Evolutionary conservation across 352 stramenopile genomes (phyloP).

Genomic region (Phytophthora sp.): DNA sequence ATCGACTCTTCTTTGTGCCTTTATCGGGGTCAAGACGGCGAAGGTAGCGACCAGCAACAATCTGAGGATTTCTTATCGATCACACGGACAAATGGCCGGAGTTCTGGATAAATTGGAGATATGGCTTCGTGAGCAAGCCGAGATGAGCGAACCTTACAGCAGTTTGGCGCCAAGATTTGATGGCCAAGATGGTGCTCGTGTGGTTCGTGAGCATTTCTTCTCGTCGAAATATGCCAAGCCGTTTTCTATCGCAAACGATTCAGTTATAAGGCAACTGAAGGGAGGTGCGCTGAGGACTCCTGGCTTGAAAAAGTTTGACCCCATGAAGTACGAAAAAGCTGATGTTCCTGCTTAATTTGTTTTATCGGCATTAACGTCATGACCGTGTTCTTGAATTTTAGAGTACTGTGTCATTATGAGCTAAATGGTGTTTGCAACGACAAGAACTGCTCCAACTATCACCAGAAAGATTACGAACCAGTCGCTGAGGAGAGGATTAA

Average conservation of each 20-base stretch:
- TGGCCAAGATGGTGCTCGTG: background rate
- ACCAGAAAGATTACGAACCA: conserved; percentile 60
- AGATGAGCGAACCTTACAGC: conserved; percentile 17
- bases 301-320: conserved; percentile 42
- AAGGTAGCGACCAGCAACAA: background rate
- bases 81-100: conserved; percentile 38
- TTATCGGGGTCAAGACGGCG: conserved; percentile 18
- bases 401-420: conserved; percentile 76
- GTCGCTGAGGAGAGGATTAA: background rate
- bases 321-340: conserved; percentile 57
- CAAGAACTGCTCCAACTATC: conserved; percentile 67
- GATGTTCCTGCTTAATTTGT: background rate
- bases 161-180: conserved; percentile 1
- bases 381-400: conserved; percentile 22
- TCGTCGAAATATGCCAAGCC: conserved; percentile 28
- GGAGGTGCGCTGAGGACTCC: background rate
- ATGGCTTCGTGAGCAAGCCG: conserved; percentile 36
- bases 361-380: conserved; percentile 7
- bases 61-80: conserved; percentile 21
- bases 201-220: background rate
- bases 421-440: conserved; percentile 82
- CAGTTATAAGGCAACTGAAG: conserved; percentile 48
- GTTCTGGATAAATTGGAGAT: conserved; percentile 40
- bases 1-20: conserved; percentile 33
- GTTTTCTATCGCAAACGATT: conserved; percentile 48